Percentiles rank a stretch among this genome's conserved stretches.
Conservation (phyloP, 2,329 filamentous ascomycete species). For the Cladophialophora bantiana region DNA sequence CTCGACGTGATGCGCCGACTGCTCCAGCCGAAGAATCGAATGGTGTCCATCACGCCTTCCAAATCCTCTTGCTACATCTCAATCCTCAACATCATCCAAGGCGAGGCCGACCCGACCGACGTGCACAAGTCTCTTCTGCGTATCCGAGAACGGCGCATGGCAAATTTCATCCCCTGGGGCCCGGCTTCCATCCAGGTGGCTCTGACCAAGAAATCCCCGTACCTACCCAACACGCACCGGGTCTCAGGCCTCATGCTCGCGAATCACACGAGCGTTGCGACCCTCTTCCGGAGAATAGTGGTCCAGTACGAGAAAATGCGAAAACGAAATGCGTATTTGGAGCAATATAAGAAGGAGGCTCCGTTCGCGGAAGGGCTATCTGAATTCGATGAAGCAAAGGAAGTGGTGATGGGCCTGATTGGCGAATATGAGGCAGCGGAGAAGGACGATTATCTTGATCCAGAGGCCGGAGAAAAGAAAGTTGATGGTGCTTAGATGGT, state of each 20-base stretch:
- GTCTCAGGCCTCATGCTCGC: conserved; percentile 97
- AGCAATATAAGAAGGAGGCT: conserved; percentile 93
- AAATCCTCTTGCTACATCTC: conserved; percentile 99
- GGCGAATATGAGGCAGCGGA: conserved; percentile 96
- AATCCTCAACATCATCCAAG: conserved; percentile 98
- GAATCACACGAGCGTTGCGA: conserved; percentile 96
- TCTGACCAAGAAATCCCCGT: conserved; percentile 93
- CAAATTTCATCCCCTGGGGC: conserved; percentile 98
- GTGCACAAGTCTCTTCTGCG: conserved; percentile 96
- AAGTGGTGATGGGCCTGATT: conserved; percentile 90
- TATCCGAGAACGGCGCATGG: conserved; percentile 90
- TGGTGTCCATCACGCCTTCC: conserved; percentile 94
- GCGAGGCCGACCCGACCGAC: conserved; percentile 96
- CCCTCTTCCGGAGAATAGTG: conserved; percentile 92
- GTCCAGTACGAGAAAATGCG: conserved; percentile 91
- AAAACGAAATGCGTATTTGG: conserved; percentile 95
- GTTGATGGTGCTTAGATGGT: conserved; percentile 29
- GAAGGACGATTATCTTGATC: conserved; percentile 85
- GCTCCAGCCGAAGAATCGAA: conserved; percentile 97
- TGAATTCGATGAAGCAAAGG: conserved; percentile 93
- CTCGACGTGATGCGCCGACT: conserved; percentile 96
- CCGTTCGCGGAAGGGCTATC: conserved; percentile 89
- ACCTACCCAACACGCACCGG: conserved; percentile 90
- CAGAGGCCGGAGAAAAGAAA: conserved; percentile 55
- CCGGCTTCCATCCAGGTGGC: conserved; percentile 98